Percentiles rank a stretch among this genome's conserved stretches.
Conservation (phyloP, 352 stramenopile species). For the Phytophthora colocasiae region DNA sequence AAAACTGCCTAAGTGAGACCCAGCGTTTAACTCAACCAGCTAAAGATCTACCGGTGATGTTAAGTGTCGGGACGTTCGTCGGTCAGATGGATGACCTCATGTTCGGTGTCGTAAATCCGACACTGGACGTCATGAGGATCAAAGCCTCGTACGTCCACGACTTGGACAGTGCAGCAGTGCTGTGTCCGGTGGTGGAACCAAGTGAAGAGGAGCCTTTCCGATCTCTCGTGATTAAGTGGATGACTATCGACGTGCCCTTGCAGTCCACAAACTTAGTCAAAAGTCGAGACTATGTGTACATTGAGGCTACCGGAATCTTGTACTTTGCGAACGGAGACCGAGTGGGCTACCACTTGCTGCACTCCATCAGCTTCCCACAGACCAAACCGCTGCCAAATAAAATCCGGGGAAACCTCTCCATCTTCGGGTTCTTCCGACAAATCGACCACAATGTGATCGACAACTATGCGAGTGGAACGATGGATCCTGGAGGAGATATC, state of each 20-base stretch:
- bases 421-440: constrained; percentile 46
- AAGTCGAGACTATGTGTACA: neutral
- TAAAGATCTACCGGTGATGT: constrained; percentile 7
- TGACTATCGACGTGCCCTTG: constrained; percentile 12
- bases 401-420: constrained; percentile 12
- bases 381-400: neutral
- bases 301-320: neutral
- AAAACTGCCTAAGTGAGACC: neutral
- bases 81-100: constrained; percentile 19
- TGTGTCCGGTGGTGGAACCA: constrained; percentile 28
- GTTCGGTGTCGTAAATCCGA: neutral
- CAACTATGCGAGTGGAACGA: constrained; percentile 28
- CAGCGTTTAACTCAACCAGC: neutral
- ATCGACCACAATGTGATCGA: constrained; percentile 37
- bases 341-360: neutral
- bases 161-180: constrained; percentile 32
- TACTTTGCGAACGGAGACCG: neutral
- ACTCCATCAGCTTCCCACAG: neutral
- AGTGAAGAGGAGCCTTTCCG: constrained; percentile 14
- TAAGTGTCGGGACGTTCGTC: constrained; percentile 27
- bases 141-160: neutral
- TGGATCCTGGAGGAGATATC: constrained; percentile 32
- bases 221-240: constrained; percentile 22
- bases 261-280: neutral
- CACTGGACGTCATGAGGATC: neutral